phyloP scores from a whole-genome alignment of 1,284 basidiomycete species.

The Moesziomyces globuligerus region DNA sequence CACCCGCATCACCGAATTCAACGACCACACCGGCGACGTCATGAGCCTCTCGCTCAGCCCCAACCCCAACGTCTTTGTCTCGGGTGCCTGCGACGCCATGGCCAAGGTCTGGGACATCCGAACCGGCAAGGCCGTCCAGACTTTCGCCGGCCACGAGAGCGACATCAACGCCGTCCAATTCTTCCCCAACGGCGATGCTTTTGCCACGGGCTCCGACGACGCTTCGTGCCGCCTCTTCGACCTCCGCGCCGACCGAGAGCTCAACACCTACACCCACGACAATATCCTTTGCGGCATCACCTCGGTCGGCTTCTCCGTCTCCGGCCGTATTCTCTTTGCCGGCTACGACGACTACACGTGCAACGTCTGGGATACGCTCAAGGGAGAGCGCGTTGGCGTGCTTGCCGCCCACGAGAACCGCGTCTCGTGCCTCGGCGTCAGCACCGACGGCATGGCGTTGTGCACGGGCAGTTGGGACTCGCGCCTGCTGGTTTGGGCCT shows the following conservation, averaged over 20 bases:
- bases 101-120: constrained; percentile 99
- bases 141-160: constrained; percentile 97
- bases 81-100: constrained; percentile 96
- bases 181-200: constrained; percentile 98
- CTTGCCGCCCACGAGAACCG: constrained; percentile 97
- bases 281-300: constrained; percentile 99
- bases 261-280: constrained; percentile 96
- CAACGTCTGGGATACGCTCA: constrained; percentile 99
- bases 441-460: constrained; percentile 93
- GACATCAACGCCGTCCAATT: constrained; percentile 99
- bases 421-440: constrained; percentile 94
- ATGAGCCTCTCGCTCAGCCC: constrained; percentile 91
- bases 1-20: constrained; percentile 93
- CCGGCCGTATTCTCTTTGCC: constrained; percentile 94
- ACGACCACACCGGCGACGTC: constrained; percentile 98
- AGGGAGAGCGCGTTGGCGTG: constrained; percentile 96
- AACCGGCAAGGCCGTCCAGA: constrained; percentile 94
- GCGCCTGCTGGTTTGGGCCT: constrained; percentile 75
- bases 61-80: constrained; percentile 94
- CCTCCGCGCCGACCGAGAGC: constrained; percentile 93
- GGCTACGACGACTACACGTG: constrained; percentile 99
- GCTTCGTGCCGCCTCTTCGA: constrained; percentile 98
- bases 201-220: constrained; percentile 98
- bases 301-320: constrained; percentile 96
- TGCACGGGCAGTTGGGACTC: constrained; percentile 98